Conservation (phyloP, 345 rosid species). For the Aquilaria malaccensis region DNA sequence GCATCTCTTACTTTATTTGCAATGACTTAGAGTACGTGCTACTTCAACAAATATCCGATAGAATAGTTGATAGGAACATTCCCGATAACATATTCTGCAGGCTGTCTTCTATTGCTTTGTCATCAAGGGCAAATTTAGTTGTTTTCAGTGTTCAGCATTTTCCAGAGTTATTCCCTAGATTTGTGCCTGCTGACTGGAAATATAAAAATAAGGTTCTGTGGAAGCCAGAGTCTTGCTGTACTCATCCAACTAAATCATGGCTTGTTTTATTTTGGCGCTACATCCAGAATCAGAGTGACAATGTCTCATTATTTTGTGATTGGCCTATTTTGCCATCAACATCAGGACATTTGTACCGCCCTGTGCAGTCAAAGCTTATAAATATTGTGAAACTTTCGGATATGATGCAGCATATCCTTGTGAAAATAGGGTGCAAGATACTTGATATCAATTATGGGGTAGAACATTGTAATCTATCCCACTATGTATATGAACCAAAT, state of each 20-base stretch:
- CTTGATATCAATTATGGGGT: conserved; percentile 46
- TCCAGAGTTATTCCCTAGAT: conserved; percentile 57
- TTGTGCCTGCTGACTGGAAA: conserved; percentile 86
- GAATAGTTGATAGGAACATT: conserved; percentile 59
- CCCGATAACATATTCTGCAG: conserved; percentile 50
- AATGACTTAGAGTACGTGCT: conserved; percentile 63
- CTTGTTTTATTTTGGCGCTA: conserved; percentile 81
- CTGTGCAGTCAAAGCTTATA: conserved; percentile 75
- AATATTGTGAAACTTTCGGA: conserved; percentile 53
- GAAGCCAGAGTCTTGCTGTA: conserved; percentile 48
- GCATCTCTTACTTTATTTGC: conserved; percentile 60
- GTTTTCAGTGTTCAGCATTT: conserved; percentile 47
- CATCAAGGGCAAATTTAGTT: conserved; percentile 52
- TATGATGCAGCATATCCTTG: conserved; percentile 47
- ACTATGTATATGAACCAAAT: conserved; percentile 50
- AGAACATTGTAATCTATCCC: conserved; percentile 68
- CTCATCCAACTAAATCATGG: conserved; percentile 80
- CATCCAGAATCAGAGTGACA: conserved; percentile 51
- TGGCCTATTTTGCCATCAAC: conserved; percentile 94
- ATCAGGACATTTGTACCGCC: conserved; percentile 65
- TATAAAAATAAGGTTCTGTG: conserved; percentile 57
- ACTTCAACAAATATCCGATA: conserved; percentile 59
- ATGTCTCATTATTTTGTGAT: conserved; percentile 59
- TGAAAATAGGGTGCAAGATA: conserved; percentile 87
- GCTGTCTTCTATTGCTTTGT: conserved; percentile 64